These are phyloP conservation scores for Bipolaris sorokiniana DNA, from an alignment of 2,329 filamentous ascomycete genomes.

Conservation along the genomic window DNA sequence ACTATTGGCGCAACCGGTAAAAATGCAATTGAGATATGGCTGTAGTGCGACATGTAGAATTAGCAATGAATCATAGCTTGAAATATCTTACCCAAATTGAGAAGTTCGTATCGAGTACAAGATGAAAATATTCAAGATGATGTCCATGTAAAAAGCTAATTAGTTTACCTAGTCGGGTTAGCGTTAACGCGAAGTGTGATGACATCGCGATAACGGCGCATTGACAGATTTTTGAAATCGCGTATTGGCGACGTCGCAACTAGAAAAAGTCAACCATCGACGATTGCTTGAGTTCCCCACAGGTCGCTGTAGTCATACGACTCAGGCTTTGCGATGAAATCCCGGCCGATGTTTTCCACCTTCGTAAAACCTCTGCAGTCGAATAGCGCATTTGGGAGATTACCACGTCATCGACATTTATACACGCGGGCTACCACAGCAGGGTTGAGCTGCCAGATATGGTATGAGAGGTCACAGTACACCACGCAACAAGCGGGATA, in stretches of 20 bases:
- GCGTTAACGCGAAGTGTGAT: slow-evolving; percentile 33
- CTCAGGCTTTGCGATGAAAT: slow-evolving; percentile 25
- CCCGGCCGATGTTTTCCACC: slow-evolving; percentile 25
- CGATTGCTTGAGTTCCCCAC: background rate
- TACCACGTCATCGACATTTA: slow-evolving; percentile 17
- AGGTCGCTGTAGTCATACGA: background rate
- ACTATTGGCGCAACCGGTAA: slow-evolving; percentile 3
- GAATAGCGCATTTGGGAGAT: slow-evolving; percentile 2
- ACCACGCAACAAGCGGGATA: background rate
- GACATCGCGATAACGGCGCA: slow-evolving; percentile 32
- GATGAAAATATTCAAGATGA: background rate
- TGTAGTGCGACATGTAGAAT: background rate
- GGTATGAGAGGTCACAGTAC: slow-evolving; percentile 9
- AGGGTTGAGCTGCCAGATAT: slow-evolving; percentile 16
- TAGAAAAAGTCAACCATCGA: background rate
- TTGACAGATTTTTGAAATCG: slow-evolving; percentile 11
- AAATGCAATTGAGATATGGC: background rate
- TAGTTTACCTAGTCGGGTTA: slow-evolving; percentile 15
- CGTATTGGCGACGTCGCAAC: slow-evolving; percentile 28
- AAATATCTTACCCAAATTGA: background rate
- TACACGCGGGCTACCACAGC: slow-evolving; percentile 11
- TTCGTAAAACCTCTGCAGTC: slow-evolving; percentile 4
- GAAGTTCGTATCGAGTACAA: background rate
- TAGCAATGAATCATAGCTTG: background rate
- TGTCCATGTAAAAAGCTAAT: slow-evolving; percentile 5